phyloP scores from a whole-genome alignment of 2,329 filamentous ascomycete species.

The Diaporthe aspalathi region DNA sequence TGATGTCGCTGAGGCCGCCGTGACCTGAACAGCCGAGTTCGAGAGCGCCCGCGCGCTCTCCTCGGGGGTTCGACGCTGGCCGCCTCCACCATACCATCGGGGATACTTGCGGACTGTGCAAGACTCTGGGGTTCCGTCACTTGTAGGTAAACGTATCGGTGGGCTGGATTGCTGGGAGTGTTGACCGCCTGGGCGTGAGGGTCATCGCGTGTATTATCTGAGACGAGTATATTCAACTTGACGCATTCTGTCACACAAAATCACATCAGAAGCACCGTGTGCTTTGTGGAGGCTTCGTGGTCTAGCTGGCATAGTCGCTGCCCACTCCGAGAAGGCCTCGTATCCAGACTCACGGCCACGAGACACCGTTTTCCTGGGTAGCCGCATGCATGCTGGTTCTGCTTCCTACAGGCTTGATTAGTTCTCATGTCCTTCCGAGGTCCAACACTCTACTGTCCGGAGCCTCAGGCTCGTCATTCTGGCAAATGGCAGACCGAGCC shows the following conservation, averaged over 20 bases:
- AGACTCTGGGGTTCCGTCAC: background rate
- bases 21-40: background rate
- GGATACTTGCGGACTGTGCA: background rate
- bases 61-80: background rate
- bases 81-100: background rate
- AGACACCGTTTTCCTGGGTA: too few relatives aligned
- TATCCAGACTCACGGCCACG: too few relatives aligned
- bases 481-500: background rate
- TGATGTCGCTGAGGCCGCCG: background rate
- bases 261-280: background rate
- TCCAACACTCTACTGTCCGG: background rate
- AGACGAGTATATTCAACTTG: background rate
- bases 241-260: background rate
- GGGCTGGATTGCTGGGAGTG: background rate
- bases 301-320: too few relatives aligned
- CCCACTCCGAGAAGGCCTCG: too few relatives aligned
- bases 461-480: background rate
- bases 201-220: background rate
- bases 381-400: too few relatives aligned
- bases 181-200: background rate
- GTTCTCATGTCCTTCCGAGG: too few relatives aligned
- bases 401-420: too few relatives aligned
- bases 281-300: background rate
- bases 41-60: background rate
- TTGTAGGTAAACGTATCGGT: background rate